Base-by-base conservation (phyloP, 1,284 basidiomycete species). In the Ceratobasidium sp. region DNA sequence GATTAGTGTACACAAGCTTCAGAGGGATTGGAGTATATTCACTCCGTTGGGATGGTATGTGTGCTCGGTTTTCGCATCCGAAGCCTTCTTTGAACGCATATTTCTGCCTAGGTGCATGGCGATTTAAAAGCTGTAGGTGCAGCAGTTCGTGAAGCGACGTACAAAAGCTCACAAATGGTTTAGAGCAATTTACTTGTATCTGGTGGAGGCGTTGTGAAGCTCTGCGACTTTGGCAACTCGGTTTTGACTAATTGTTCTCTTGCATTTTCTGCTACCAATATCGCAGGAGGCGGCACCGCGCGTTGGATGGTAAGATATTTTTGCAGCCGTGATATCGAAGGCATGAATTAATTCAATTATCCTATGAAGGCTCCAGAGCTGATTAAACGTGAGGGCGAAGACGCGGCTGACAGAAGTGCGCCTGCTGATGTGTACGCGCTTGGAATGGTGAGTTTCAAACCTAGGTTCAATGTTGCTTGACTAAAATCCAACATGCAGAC, bases 221-320 rank as follows among this genome's bases (percentile, higher is more conserved):
- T 62, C 3, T 36, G 21, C 46, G 60, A 62, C 42, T 62, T 62
- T 16, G 60, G 60, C 1, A 62, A 62, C 42, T 62, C 60, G 4
- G 30, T 62, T 7, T 2, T 62, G 42, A 14, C 46, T 0, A 28
- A 23, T 14, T 7, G 23, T 3, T 62, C 46, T 18, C 60, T 62
- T 12, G 60, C 12, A 1, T 62, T 62, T 46, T 48, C 60, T 3
- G 18, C 14, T n/a, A 62, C 60, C 16, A 8, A 16, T 18, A 62
- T 30, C 7, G 46, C 30, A 9, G 60, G 60, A 1, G 60, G 60
- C 5, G 60, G 60, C 21, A 62, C 60, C 3, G 16, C 30, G 30
- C 60, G 60, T 62, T 62, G 60, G 60, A 62, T 62, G 60, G 60
- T 62, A 8, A n/a, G 44, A 9, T 7, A 16, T 6, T n/a, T 18